phyloP scores from a whole-genome alignment of 2,329 filamentous ascomycete genomes.

The Albophoma yamanashiensis region DNA sequence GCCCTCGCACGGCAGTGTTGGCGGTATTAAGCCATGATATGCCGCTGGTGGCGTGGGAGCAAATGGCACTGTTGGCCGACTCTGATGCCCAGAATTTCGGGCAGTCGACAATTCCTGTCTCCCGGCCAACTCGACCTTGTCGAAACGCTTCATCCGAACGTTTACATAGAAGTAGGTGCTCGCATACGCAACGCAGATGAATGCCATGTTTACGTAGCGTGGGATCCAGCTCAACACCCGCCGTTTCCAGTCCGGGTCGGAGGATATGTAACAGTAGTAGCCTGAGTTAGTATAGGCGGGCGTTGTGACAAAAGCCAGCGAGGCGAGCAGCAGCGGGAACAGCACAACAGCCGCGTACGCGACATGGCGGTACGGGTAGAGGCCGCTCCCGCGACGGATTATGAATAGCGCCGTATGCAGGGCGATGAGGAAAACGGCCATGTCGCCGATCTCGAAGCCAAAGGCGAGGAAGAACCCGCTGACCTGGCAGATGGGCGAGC shows the following conservation, averaged over 20 bases:
- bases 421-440: conserved; percentile 62
- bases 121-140: conserved; percentile 6
- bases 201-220: conserved; percentile 55
- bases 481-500: conserved; percentile 52
- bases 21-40: conserved; percentile 21
- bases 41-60: conserved; percentile 19
- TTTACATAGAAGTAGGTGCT: conserved; percentile 61
- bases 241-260: conserved; percentile 57
- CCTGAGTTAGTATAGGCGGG: conserved; percentile 51
- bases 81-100: conserved; percentile 4
- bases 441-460: conserved; percentile 60
- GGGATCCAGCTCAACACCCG: conserved; percentile 63
- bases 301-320: conserved; percentile 51
- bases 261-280: conserved; percentile 60
- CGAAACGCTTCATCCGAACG: conserved; percentile 29
- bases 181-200: conserved; percentile 54
- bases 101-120: not conserved
- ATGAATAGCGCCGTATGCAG: conserved; percentile 65
- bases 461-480: conserved; percentile 57
- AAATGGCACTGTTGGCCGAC: conserved; percentile 4
- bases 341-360: conserved; percentile 48
- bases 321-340: conserved; percentile 49
- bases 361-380: conserved; percentile 55
- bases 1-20: conserved; percentile 11
- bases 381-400: conserved; percentile 50